phyloP scores from a whole-genome alignment of 2,329 filamentous ascomycete species.

The Cryphonectria japonica region DNA sequence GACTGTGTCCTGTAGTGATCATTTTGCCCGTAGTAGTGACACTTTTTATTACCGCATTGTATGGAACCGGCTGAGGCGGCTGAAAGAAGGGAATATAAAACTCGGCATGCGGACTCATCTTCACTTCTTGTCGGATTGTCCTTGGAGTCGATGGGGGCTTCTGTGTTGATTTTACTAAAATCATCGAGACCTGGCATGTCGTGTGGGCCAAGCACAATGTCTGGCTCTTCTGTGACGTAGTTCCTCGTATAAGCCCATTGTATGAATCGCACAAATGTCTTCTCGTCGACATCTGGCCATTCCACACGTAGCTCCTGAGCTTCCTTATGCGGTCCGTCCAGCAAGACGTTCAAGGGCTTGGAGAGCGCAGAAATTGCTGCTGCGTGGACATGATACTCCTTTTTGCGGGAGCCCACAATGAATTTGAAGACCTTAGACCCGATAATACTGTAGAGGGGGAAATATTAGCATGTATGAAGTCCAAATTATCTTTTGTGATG shows the following conservation, averaged over 20 bases:
- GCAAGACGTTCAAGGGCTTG: slow-evolving; percentile 19
- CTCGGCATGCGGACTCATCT: background rate
- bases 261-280: slow-evolving; percentile 26
- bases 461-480: background rate
- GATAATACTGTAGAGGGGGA: slow-evolving; percentile 7
- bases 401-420: slow-evolving; percentile 13
- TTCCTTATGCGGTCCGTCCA: slow-evolving; percentile 27
- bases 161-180: too few relatives aligned
- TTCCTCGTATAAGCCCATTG: slow-evolving; percentile 28
- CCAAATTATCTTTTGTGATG: too few relatives aligned
- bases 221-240: slow-evolving; percentile 25
- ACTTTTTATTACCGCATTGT: background rate
- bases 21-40: background rate
- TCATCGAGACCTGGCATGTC: background rate
- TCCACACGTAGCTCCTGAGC: slow-evolving; percentile 21
- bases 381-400: slow-evolving; percentile 12
- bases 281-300: slow-evolving; percentile 30
- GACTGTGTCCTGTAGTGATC: fast-evolving
- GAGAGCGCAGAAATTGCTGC: slow-evolving; percentile 22
- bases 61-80: too few relatives aligned
- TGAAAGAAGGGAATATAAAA: background rate
- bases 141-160: background rate
- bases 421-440: slow-evolving; percentile 18
- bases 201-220: slow-evolving; percentile 7
- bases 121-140: background rate